Evolutionary conservation across 768 basidiomycete species (phyloP), one percentile per base, ranked within the genome.

Genomic region (Amyloporia xantha): DNA sequence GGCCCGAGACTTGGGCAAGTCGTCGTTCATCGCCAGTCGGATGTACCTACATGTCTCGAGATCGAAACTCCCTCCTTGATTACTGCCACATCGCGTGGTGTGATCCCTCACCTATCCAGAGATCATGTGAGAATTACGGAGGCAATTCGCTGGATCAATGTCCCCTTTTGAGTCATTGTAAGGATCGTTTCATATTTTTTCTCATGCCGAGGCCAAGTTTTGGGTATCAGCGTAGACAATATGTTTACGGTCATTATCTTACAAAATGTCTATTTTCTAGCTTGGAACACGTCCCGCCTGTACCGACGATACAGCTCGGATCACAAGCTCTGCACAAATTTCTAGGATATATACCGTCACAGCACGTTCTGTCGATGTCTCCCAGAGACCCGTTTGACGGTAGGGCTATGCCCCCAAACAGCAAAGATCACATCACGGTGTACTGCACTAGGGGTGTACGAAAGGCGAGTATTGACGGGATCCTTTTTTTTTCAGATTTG

Each of bases 141-240:
- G 7, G 72, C 78, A 1, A 74, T 87, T 26, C 71, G 63, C 49
- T 86, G 84, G 77, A 64, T 86, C 0, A 75, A 85, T 51, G 67
- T 90, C 0, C 80, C 88, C 0, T 91, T n/a, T 90, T 58, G 89
- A 91, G 66, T 75, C 81, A 17, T 91, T 91, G 89, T 91, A 65
- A 77, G 82, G 45, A n/a, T 13, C 13, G 74, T 21, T 43, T 23
- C 44, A 21, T 5, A 23, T 57, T 42, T n/a, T n/a, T n/a, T n/a
- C n/a, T n/a, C 15, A 13, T 24, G 12, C 50, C 25, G 23, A 19
- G 13, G 37, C 11, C 26, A 30, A n/a, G 28, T 26, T 12, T 9
- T 39, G 9, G 38, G 9, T 13, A 39, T 39, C 9, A 6, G 38
- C 38, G 7, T 7, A 13, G 38, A 21, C 9, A 6, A 21, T 21